A percentile compares a stretch with the other conserved stretches of the same genome.
phyloP scores from a whole-genome alignment of 257 asterid species.

The Penstemon eatonii region DNA sequence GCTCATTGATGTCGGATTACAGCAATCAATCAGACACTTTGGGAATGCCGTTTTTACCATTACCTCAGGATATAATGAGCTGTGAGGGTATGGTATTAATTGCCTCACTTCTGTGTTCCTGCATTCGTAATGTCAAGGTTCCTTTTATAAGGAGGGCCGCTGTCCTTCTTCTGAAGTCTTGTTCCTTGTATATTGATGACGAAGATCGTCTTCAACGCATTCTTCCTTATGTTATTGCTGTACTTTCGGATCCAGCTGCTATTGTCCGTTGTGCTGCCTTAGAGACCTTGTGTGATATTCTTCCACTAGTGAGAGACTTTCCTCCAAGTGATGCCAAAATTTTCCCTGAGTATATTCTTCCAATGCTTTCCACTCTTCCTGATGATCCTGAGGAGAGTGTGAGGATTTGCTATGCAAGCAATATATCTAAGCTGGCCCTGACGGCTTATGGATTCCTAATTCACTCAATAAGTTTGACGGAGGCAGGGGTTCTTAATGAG shows the following conservation, averaged over 20 bases:
- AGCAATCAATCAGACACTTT: constrained; percentile 92
- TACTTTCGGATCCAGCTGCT: constrained; percentile 96
- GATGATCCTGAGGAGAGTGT: constrained; percentile 99
- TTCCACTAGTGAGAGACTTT: constrained; percentile 91
- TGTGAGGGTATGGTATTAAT: constrained; percentile 99
- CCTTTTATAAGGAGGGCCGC: constrained; percentile 96
- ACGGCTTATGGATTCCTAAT: constrained; percentile 94
- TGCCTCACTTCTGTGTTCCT: constrained; percentile 93
- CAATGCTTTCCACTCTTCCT: constrained; percentile 98
- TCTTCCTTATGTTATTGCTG: constrained; percentile 94
- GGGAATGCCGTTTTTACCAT: constrained; percentile 87
- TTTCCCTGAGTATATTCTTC: constrained; percentile 95
- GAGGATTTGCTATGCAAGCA: constrained; percentile 95
- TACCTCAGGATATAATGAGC: constrained; percentile 82
- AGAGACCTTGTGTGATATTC: constrained; percentile 94
- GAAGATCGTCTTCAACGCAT: constrained; percentile 95
- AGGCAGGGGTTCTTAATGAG: constrained; percentile 96
- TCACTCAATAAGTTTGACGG: constrained; percentile 95
- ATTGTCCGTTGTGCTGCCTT: constrained; percentile 98
- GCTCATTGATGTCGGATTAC: constrained; percentile 60
- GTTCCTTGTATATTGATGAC: constrained; percentile 88
- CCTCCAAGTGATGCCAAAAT: constrained; percentile 99
- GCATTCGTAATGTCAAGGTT: constrained; percentile 91
- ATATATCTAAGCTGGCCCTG: constrained; percentile 87
- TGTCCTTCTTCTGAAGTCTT: constrained; percentile 83